A percentile compares a stretch with the other conserved stretches of the same genome.
Conservation (phyloP, 2,329 filamentous ascomycete genomes). For the Trichoderma brevicompactum region DNA sequence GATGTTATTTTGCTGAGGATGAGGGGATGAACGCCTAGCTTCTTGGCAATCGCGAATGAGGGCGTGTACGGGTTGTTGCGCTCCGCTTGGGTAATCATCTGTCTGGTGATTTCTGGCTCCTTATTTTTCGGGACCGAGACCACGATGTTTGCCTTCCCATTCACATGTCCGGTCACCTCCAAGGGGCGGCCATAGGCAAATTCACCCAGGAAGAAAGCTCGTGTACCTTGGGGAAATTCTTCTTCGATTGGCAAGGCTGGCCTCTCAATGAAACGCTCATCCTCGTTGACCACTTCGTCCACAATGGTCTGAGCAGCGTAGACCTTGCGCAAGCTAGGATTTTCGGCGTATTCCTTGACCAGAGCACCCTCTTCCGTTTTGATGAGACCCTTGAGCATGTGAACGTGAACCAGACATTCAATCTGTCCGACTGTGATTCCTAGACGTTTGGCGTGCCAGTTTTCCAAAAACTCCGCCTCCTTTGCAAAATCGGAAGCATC, state of each 20-base stretch:
- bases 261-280: slow-evolving; percentile 90
- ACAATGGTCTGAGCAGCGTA: slow-evolving; percentile 93
- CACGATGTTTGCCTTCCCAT: slow-evolving; percentile 77
- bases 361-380: slow-evolving; percentile 92
- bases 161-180: slow-evolving; percentile 75
- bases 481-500: slow-evolving; percentile 84
- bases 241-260: slow-evolving; percentile 86
- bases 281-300: slow-evolving; percentile 85
- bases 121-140: slow-evolving; percentile 73
- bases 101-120: slow-evolving; percentile 80
- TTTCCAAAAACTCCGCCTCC: slow-evolving; percentile 83
- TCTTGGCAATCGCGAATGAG: slow-evolving; percentile 84
- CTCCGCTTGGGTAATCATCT: slow-evolving; percentile 73
- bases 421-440: slow-evolving; percentile 85
- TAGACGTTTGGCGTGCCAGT: slow-evolving; percentile 85
- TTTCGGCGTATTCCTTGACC: slow-evolving; percentile 87
- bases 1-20: slow-evolving; percentile 96
- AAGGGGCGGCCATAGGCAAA: slow-evolving; percentile 89
- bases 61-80: slow-evolving; percentile 76
- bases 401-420: slow-evolving; percentile 87
- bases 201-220: slow-evolving; percentile 92
- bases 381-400: slow-evolving; percentile 87
- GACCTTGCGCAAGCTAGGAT: slow-evolving; percentile 83
- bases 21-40: slow-evolving; percentile 80
- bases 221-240: slow-evolving; percentile 82